Evolutionary conservation across 352 stramenopile species (phyloP), one percentile per base, ranked within the genome.

Genomic region (Phytophthora idaei): DNA sequence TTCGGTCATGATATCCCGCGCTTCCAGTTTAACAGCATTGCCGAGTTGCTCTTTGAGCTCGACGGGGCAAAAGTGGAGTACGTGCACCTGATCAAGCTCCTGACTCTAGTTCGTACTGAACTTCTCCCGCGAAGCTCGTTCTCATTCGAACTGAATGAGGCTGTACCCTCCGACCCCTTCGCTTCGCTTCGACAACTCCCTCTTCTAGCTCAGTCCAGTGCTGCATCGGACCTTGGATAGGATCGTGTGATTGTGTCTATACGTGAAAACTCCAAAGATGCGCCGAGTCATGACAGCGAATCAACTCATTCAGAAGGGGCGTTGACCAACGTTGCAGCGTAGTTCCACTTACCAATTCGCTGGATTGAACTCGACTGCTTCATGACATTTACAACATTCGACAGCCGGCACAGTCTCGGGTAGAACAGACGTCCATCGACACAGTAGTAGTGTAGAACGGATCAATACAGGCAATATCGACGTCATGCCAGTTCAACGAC

Each of bases 311-410:
- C 34, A 9, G 4, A 10, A 39, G 34, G 12, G 34, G 21, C 21
- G 21, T 21, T 21, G 21, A 0, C 21, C 21, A 21, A 21, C 21
- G 21, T 21, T 21, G 21, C 21, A 21, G 21, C 21, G 21, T 21
- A 1, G 21, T 21, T 21, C 21, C 9, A 37, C 32, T 11, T 37
- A 41, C 28, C 28, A 41, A 27, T 41, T 54, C 2, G 47, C 15
- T 48, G 8, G 42, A 25, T 48, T 21, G 21, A 17, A 48, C 3
- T 56, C 49, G 57, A 48, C 4, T 41, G 21, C 44, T 62, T 31
- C 55, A 48, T 11, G 41, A 28, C 15, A 47, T 47, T 8, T 47
- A 28, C 17, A 62, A 55, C 42, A 55, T 55, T 46, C 42, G 12
- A 42, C 36, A 21, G 21, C 21, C 21, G 0, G 21, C 4, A n/a